Evolutionary conservation across 2,329 filamentous ascomycete species (phyloP).

Genomic region (Ceratocystis smalleyi): DNA sequence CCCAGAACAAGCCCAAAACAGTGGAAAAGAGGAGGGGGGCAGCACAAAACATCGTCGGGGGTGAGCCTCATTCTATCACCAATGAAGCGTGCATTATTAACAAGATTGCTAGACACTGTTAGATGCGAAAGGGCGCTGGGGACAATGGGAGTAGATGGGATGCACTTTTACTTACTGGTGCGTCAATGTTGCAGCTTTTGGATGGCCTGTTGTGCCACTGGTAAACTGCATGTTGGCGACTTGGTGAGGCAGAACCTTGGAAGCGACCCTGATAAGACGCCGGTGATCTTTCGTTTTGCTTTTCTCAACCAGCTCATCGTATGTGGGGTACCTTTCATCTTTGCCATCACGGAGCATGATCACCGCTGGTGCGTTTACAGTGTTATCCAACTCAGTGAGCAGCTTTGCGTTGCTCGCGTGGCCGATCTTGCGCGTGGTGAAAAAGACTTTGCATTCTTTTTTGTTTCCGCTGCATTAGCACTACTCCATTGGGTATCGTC

Average conservation of each 20-base stretch:
- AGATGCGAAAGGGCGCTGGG: background rate
- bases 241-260: conserved; percentile 45
- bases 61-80: conserved; percentile 60
- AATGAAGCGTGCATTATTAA: conserved; percentile 54
- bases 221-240: conserved; percentile 64
- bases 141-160: no score
- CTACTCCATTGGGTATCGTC: background rate
- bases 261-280: conserved; percentile 37
- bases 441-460: conserved; percentile 55
- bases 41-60: conserved; percentile 54
- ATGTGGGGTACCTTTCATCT: conserved; percentile 40
- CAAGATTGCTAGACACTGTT: conserved; percentile 32
- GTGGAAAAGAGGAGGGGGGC: conserved; percentile 71
- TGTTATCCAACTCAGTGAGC: conserved; percentile 36
- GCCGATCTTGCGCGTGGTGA: conserved; percentile 55
- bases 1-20: conserved; percentile 72
- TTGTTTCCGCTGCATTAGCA: conserved; percentile 27
- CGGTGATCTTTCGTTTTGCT: conserved; percentile 35
- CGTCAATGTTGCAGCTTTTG: conserved; percentile 61
- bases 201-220: conserved; percentile 56
- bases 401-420: conserved; percentile 47
- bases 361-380: conserved; percentile 33
- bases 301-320: conserved; percentile 40
- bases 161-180: conserved; percentile 37
- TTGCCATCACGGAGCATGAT: conserved; percentile 46